Evolutionary conservation across 345 rosid species (phyloP), one percentile per base, ranked within the genome.

Genomic region (Bretschneidera sinensis): DNA sequence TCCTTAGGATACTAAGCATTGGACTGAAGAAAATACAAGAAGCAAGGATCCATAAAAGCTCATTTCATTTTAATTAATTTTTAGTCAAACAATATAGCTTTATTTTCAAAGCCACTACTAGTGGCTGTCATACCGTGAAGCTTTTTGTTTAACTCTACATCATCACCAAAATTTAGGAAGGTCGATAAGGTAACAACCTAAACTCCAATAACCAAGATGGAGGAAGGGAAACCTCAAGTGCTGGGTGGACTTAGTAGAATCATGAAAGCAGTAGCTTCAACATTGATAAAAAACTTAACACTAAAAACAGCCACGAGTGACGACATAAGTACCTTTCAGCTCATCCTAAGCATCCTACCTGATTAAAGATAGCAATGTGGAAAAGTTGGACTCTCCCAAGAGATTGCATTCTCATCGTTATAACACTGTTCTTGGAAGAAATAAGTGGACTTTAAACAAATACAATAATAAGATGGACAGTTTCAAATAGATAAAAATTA

Each of bases 1-100:
- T 52, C 2, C 24, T 61, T 54, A 60, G 19, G 54, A 76, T 55
- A 65, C 16, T 22, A 68, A 65, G 65, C 51, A 74, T 56, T 51
- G 39, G 47, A 52, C 16, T n/a, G 16, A 4, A 39, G 2, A 48
- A 48, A 65, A 69, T 22, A 49, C 63, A 24, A 55, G 28, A 60
- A 66, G 45, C 53, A 72, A 62, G 62, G 64, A 63, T n/a, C 25
- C 21, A 25, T 39, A 49, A 55, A 61, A n/a, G 24, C 24, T 52
- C 48, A 59, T 49, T 19, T 49, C 49, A 49, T 24, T 28, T 7
- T 31, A 43, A 55, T 17, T 10, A 25, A 55, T 51, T 60, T 34
- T 50, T 17, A 68, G 28, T 28, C 54, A 57, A 45, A 63, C 15
- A 14, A 65, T 28, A 43, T 18, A 58, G 50, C n/a, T 54, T 55